These are phyloP conservation scores for Ganoderma sinense DNA, from an alignment of 1,284 basidiomycete genomes.

Conservation along the genomic window DNA sequence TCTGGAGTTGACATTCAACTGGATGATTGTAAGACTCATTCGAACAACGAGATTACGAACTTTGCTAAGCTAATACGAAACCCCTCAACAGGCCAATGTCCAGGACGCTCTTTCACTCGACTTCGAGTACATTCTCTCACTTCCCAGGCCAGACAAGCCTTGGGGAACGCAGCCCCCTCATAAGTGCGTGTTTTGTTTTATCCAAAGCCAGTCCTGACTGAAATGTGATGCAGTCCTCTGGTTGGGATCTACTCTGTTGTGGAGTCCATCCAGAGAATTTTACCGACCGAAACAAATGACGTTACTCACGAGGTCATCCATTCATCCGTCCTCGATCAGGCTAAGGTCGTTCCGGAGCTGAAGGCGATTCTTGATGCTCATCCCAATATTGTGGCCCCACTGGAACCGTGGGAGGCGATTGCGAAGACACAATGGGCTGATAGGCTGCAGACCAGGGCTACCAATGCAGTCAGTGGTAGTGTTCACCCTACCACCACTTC, in stretches of 20 bases:
- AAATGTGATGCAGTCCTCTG: slow-evolving; percentile 47
- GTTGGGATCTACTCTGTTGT: slow-evolving; percentile 62
- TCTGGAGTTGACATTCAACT: slow-evolving; percentile 67
- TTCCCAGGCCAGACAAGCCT: slow-evolving; percentile 57
- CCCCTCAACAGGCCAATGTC: slow-evolving; percentile 57
- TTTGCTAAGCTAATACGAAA: not conserved
- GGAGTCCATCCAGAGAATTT: slow-evolving; percentile 49
- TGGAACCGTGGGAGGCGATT: slow-evolving; percentile 62
- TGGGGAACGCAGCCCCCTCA: slow-evolving; percentile 71
- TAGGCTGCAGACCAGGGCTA: not conserved
- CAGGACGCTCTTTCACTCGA: slow-evolving; percentile 63
- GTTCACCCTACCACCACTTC: not conserved
- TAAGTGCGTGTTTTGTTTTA: slow-evolving; percentile 49
- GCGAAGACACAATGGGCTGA: slow-evolving; percentile 55
- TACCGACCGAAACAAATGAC: slow-evolving; percentile 55
- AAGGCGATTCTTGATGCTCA: slow-evolving; percentile 46
- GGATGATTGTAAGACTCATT: slow-evolving; percentile 64
- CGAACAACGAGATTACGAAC: too few species aligned
- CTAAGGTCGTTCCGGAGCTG: slow-evolving; percentile 45
- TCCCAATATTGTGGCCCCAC: slow-evolving; percentile 50
- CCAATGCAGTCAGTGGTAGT: too few species aligned
- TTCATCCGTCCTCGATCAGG: slow-evolving; percentile 61
- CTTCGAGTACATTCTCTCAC: slow-evolving; percentile 54
- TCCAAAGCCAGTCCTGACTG: slow-evolving; percentile 10
- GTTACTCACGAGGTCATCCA: slow-evolving; percentile 69